Conservation (phyloP, 2,329 filamentous ascomycete genomes). For the Aspergillus udagawae region DNA sequence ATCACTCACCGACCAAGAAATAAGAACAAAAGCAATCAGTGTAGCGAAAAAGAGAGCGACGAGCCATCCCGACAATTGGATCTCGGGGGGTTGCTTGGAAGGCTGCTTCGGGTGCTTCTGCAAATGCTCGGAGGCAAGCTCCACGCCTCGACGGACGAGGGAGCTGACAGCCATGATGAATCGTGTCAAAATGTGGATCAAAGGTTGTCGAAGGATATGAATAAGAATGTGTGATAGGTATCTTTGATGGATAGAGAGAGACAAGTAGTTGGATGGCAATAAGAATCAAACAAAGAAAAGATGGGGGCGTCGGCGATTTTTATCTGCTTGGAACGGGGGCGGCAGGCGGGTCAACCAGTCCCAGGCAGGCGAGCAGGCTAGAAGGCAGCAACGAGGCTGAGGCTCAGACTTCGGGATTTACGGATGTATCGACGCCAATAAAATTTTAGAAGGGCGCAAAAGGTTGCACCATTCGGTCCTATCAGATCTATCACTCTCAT, state of each 20-base stretch:
- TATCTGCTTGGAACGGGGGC: not conserved
- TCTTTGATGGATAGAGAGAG: conserved; percentile 1
- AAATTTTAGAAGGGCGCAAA: not conserved
- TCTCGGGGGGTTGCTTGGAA: conserved; percentile 16
- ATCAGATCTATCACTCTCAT: not conserved
- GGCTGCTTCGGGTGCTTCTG: conserved; percentile 1
- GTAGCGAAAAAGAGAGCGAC: conserved; percentile 28
- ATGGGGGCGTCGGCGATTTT: not conserved
- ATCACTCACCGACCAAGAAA: conserved; percentile 26
- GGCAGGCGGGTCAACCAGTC: not conserved
- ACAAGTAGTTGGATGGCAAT: conserved; percentile 3
- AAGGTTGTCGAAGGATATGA: not conserved
- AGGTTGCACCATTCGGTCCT: not conserved
- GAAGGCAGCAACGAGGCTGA: conserved; percentile 11
- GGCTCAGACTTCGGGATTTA: not conserved
- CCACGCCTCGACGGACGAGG: conserved; percentile 35
- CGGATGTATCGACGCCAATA: not conserved
- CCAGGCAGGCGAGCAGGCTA: not conserved
- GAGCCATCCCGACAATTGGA: conserved; percentile 23
- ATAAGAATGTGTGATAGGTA: not conserved
- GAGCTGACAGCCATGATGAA: conserved; percentile 26
- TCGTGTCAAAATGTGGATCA: not conserved
- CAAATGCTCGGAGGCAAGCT: conserved; percentile 25
- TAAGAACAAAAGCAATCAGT: conserved; percentile 17
- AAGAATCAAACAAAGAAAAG: not conserved